Conservation (phyloP, 202 grass and related monocot genomes). For the Dendrocalamus latiflorus region DNA sequence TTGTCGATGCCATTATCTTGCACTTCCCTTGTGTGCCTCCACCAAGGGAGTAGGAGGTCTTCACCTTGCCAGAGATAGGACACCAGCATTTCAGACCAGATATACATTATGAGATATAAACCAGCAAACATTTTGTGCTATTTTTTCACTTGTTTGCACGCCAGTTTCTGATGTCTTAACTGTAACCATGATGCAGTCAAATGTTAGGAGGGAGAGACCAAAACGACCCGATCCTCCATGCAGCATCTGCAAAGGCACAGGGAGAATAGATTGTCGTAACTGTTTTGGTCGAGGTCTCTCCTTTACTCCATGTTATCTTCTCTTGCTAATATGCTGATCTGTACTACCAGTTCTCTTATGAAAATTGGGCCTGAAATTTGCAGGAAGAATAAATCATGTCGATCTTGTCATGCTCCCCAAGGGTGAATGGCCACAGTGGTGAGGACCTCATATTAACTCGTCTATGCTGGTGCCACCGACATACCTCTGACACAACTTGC, state of each 20-base stretch:
- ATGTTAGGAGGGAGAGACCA: conserved; percentile 57
- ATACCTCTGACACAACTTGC: not conserved
- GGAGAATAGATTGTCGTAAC: conserved; percentile 51
- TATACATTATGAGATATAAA: not conserved
- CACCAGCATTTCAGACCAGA: not conserved
- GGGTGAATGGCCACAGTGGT: conserved; percentile 77
- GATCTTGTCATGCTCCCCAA: conserved; percentile 57
- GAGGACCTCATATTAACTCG: not conserved
- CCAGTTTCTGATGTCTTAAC: no score
- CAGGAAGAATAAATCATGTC: conserved; percentile 55
- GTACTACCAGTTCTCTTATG: not conserved
- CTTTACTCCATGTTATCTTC: not conserved
- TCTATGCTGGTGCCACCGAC: not conserved
- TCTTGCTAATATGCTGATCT: not conserved
- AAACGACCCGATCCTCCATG: conserved; percentile 55
- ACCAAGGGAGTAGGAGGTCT: not conserved
- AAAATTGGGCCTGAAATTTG: not conserved
- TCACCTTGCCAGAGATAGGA: not conserved
- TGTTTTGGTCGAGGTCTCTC: conserved; percentile 62
- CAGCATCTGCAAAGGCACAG: conserved; percentile 54
- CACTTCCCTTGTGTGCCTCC: not conserved
- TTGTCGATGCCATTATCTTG: not conserved
- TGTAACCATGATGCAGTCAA: conserved; percentile 51
- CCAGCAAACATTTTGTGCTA: not conserved
- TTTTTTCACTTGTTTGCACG: not conserved